phyloP scores from a whole-genome alignment of 768 basidiomycete species.

The Postia placenta region DNA sequence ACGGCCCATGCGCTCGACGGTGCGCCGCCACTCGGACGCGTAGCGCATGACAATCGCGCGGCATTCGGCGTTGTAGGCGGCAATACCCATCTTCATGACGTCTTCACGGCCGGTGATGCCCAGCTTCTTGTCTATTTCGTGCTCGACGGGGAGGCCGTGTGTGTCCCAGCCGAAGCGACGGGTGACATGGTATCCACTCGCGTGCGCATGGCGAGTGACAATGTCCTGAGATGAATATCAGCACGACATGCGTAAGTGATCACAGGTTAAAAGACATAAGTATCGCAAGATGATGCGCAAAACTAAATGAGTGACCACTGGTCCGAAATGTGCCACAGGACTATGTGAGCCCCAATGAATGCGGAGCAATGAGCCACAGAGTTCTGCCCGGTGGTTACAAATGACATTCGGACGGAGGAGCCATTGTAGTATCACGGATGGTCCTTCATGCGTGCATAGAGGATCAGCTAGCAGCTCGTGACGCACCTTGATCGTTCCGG shows the following conservation, averaged over 20 bases:
- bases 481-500: slow-evolving; percentile 87
- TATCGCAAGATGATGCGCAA: slow-evolving; percentile 1
- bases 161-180: slow-evolving; percentile 99
- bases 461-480: too few species aligned
- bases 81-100: slow-evolving; percentile 93
- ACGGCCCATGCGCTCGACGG: slow-evolving; percentile 96
- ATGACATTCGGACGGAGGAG: neutral
- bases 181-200: slow-evolving; percentile 87
- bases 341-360: too few species aligned
- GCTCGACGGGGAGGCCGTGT: slow-evolving; percentile 96
- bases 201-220: slow-evolving; percentile 92
- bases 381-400: too few species aligned
- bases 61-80: slow-evolving; percentile 96
- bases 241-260: slow-evolving; percentile 9
- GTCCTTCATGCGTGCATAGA: too few species aligned
- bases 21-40: slow-evolving; percentile 86
- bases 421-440: too few species aligned
- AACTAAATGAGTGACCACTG: neutral
- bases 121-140: slow-evolving; percentile 97
- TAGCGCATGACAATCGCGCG: slow-evolving; percentile 97
- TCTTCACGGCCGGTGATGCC: slow-evolving; percentile 90
- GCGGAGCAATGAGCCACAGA: too few species aligned
- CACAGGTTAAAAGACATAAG: too few species aligned
- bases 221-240: slow-evolving; percentile 72
- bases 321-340: too few species aligned